A percentile compares a stretch with the other conserved stretches of the same genome.
These are phyloP conservation scores for Hypoxylon intermedium DNA, from an alignment of 495 filamentous ascomycete genomes.

Conservation along the genomic window DNA sequence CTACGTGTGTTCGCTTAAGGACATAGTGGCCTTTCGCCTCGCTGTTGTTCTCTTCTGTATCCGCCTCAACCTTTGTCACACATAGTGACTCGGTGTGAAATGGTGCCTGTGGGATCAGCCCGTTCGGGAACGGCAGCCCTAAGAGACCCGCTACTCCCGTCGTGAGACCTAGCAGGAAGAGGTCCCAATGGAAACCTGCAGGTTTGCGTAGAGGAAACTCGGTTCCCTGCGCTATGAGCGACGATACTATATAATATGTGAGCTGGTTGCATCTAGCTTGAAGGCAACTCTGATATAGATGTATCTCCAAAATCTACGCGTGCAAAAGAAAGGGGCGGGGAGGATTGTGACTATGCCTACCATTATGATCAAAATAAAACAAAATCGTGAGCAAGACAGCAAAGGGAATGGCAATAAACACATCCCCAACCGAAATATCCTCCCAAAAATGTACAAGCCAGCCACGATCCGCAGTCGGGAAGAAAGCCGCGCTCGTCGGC, in stretches of 20 bases:
- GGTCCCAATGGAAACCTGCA: conserved; percentile 94
- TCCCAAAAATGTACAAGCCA: conserved; percentile 95
- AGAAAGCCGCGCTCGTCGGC: conserved; percentile 79
- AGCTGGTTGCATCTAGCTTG: background rate
- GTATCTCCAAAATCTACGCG: no score
- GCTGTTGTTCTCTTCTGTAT: conserved; percentile 64
- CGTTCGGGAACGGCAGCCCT: conserved; percentile 90
- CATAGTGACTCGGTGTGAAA: conserved; percentile 89
- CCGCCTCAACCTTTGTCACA: conserved; percentile 69
- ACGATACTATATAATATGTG: conserved; percentile 64
- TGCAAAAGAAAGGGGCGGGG: background rate
- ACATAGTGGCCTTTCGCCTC: conserved; percentile 56
- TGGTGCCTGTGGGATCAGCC: conserved; percentile 90
- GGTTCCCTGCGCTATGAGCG: conserved; percentile 88
- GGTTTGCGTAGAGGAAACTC: conserved; percentile 92
- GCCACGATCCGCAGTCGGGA: conserved; percentile 74
- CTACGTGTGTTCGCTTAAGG: conserved; percentile 72
- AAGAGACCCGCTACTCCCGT: conserved; percentile 84
- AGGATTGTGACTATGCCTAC: conserved; percentile 47
- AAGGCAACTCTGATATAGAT: no score
- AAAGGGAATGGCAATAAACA: conserved; percentile 91
- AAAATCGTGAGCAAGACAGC: conserved; percentile 84
- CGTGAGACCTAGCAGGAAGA: conserved; percentile 89
- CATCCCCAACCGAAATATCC: conserved; percentile 74
- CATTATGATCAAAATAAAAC: conserved; percentile 94